These are phyloP conservation scores for Fusarium udum DNA, from an alignment of 2,329 filamentous ascomycete species.

Conservation along the genomic window DNA sequence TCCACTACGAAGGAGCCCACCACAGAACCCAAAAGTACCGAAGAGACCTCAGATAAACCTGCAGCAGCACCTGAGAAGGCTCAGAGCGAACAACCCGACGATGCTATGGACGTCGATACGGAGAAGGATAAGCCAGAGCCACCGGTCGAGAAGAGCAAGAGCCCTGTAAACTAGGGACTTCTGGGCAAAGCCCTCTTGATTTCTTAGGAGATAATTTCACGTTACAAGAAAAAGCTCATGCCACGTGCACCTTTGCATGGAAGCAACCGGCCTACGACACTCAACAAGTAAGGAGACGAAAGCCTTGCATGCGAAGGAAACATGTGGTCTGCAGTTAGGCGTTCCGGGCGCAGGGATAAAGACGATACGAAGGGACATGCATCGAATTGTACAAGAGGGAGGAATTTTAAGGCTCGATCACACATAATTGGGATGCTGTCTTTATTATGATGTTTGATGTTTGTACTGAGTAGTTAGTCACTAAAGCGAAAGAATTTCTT, in stretches of 20 bases:
- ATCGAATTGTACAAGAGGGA: constrained; percentile 7
- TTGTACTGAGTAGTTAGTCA: constrained; percentile 14
- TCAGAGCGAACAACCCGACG: constrained; percentile 36
- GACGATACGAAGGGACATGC: constrained; percentile 16
- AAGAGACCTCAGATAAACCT: constrained; percentile 35
- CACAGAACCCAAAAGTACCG: constrained; percentile 28
- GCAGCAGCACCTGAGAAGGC: constrained; percentile 19
- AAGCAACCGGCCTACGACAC: neutral
- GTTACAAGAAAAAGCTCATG: constrained; percentile 24
- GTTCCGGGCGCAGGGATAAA: constrained; percentile 42
- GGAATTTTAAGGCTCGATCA: neutral
- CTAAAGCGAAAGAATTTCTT: constrained; percentile 33
- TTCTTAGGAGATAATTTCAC: constrained; percentile 25
- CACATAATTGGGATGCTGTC: constrained; percentile 3
- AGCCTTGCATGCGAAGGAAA: constrained; percentile 24
- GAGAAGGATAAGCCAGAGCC: constrained; percentile 44
- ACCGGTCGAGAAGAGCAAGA: constrained; percentile 43
- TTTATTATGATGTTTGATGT: constrained; percentile 26
- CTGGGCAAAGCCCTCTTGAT: constrained; percentile 1
- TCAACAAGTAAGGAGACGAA: neutral
- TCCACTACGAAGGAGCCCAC: constrained; percentile 22
- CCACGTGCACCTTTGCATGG: constrained; percentile 13
- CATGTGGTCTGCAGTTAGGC: constrained; percentile 40
- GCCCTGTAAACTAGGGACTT: constrained; percentile 33
- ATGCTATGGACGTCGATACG: constrained; percentile 50